Conservation (phyloP, 257 asterid species). For the Scutellaria baicalensis region DNA sequence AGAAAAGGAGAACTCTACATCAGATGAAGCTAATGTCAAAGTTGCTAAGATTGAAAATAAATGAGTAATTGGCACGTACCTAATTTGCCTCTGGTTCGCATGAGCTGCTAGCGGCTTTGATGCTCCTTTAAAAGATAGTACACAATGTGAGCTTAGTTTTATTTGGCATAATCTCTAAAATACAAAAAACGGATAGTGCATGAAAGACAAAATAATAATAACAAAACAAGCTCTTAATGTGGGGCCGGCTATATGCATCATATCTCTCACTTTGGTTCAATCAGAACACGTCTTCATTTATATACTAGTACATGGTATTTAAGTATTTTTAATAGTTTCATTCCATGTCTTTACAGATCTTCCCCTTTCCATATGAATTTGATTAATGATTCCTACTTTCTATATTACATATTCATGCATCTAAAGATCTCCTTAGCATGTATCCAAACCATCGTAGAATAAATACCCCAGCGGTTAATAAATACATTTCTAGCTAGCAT, state of each 20-base stretch:
- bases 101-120: conserved; percentile 41
- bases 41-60: neutral
- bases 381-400: too few species aligned
- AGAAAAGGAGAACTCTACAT: conserved; percentile 8
- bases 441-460: too few species aligned
- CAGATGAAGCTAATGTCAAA: conserved; percentile 1
- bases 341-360: too few species aligned
- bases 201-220: neutral
- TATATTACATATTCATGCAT: too few species aligned
- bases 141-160: conserved; percentile 10
- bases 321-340: too few species aligned
- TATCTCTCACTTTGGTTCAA: too few species aligned
- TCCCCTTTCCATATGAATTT: too few species aligned
- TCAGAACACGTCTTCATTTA: too few species aligned
- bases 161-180: neutral
- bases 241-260: too few species aligned
- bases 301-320: too few species aligned
- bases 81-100: conserved; percentile 40
- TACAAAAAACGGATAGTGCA: neutral
- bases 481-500: neutral
- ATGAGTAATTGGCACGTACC: conserved; percentile 33
- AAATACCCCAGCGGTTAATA: neutral
- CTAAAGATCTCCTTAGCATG: too few species aligned
- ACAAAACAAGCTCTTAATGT: too few species aligned
- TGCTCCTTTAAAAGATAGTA: conserved; percentile 30